These are phyloP conservation scores for Candida smagusa DNA, from an alignment of 1,139 yeast genomes.

Conservation along the genomic window DNA sequence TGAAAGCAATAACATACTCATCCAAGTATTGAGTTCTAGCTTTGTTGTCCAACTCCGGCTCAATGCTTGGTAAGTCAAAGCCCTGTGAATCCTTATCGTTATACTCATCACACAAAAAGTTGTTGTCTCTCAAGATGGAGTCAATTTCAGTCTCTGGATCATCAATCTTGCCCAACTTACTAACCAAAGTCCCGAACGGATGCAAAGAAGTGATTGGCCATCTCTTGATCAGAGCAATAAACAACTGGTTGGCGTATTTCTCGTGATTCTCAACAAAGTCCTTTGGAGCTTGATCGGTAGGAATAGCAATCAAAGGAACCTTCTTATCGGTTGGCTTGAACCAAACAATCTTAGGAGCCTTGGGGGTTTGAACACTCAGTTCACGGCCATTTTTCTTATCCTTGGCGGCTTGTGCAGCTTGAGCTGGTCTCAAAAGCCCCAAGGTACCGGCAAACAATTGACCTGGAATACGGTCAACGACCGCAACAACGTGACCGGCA, in stretches of 20 bases:
- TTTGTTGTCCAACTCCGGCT: constrained; percentile 30
- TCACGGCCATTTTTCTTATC: constrained; percentile 58
- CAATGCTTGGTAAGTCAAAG: constrained; percentile 38
- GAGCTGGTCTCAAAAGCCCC: constrained; percentile 92
- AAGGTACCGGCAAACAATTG: constrained; percentile 92
- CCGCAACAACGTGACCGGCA: constrained; percentile 98
- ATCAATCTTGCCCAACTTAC: constrained; percentile 79
- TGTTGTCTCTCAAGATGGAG: constrained; percentile 88
- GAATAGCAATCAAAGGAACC: constrained; percentile 95
- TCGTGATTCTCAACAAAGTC: constrained; percentile 94
- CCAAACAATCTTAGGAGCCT: constrained; percentile 94
- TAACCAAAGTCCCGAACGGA: constrained; percentile 92
- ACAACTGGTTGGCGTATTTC: constrained; percentile 72
- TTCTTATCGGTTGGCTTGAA: constrained; percentile 97
- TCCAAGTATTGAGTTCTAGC: constrained; percentile 56
- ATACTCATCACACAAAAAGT: constrained; percentile 85
- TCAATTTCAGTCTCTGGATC: constrained; percentile 80
- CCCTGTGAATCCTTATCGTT: constrained; percentile 40
- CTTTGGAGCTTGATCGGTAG: constrained; percentile 95
- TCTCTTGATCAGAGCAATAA: constrained; percentile 93
- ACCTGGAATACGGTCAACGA: constrained; percentile 95
- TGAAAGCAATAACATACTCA: constrained; percentile 65
- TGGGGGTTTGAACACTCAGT: constrained; percentile 46
- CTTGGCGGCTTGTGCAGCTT: constrained; percentile 83
- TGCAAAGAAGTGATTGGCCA: constrained; percentile 99